Evolutionary conservation across 2,329 filamentous ascomycete species (phyloP), one percentile per base, ranked within the genome.

Genomic region (Elsinoe perseae): DNA sequence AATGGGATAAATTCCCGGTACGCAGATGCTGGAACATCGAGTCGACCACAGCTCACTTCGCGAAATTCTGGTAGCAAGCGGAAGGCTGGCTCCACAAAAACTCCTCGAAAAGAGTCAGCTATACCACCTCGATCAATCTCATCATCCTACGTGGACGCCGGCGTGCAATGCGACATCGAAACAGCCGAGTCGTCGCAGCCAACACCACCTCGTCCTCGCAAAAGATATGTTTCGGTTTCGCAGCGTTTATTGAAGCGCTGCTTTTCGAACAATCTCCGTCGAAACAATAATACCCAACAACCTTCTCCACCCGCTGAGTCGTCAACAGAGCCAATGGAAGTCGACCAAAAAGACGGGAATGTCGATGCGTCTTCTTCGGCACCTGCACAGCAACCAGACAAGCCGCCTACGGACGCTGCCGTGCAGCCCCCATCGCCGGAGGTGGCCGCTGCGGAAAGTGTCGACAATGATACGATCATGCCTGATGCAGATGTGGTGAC

Each of bases 101-200:
- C 27, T 25, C 8, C 38, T 5, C 14, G 53, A n/a, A 44, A 44
- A 25, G 40, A 56, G 27, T 44, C 53, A 8, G 40, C 53, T n/a
- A 23, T 48, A 32, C 53, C 53, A 36, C 38, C 42, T 30, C 38
- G 53, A 30, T 42, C 52, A 2, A 20, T 34, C 4, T 32, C 53
- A 16, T 27, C 34, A 20, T 57, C 59, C 10, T 69, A 69, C 27
- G 61, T 64, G 28, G 62, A 68, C 43, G 58, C 62, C 6, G 56
- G 56, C 3, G 61, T 64, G 6, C 68, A 70, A 56, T 70, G 68
- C 58, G 67, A 70, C 50, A 59, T 69, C 56, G 68, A 69, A 36
- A 54, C 62, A n/a, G 67, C 67, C 50, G 66, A 67, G 18, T 61
- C 63, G 12, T 54, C 58, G 9, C 58, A 52, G 28, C 55, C 58